phyloP scores from a whole-genome alignment of 1,284 basidiomycete genomes.

The Megacollybia platyphylla region DNA sequence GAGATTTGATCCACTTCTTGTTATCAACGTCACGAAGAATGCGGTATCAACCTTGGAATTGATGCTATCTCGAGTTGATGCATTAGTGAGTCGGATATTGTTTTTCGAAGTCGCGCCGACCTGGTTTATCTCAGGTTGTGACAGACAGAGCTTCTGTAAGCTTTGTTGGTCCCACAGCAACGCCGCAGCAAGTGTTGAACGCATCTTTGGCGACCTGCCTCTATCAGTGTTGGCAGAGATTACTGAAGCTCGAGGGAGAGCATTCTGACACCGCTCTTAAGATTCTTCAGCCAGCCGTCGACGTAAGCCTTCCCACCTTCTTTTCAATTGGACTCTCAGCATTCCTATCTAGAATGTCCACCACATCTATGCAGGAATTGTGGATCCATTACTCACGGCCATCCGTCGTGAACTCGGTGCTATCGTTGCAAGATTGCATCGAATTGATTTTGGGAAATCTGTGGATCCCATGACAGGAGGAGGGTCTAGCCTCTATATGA shows the following conservation, averaged over 20 bases:
- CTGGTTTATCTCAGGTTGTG: conserved; percentile 33
- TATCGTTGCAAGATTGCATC: conserved; percentile 73
- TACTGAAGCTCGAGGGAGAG: conserved; percentile 59
- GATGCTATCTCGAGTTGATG: conserved; percentile 50
- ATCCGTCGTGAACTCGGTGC: conserved; percentile 70
- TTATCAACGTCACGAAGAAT: conserved; percentile 67
- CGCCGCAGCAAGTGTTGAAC: conserved; percentile 67
- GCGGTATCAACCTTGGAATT: conserved; percentile 55
- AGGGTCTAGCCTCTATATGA: conserved; percentile 76
- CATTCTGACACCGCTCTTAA: conserved; percentile 52
- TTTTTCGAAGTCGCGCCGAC: neutral
- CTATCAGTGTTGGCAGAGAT: conserved; percentile 65
- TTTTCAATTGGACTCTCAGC: conserved; percentile 2
- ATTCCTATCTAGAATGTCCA: conserved; percentile 37
- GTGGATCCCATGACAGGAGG: conserved; percentile 50
- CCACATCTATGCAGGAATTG: conserved; percentile 45
- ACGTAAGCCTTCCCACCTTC: conserved; percentile 29
- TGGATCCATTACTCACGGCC: conserved; percentile 59
- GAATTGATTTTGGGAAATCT: conserved; percentile 66
- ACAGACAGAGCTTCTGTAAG: conserved; percentile 70
- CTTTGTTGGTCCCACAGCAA: conserved; percentile 66
- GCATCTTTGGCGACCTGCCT: conserved; percentile 66
- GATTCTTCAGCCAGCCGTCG: conserved; percentile 47
- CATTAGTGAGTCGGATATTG: conserved; percentile 36
- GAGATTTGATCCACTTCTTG: conserved; percentile 83